Conservation (phyloP, 108 stramenopile species). For the Schizochytrium sp. region DNA sequence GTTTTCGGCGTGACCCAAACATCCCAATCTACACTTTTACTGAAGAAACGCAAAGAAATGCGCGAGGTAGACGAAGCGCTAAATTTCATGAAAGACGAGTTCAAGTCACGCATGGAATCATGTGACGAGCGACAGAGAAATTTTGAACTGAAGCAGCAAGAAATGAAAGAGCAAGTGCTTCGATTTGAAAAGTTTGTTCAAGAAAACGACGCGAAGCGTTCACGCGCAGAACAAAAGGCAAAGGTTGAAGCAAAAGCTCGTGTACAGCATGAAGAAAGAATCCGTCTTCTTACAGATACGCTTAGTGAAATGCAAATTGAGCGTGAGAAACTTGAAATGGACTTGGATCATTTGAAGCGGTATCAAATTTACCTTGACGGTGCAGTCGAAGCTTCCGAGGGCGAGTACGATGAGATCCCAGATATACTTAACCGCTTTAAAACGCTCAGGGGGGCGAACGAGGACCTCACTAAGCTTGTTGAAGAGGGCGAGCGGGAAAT, state of each 20-base stretch:
- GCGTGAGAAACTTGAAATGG: slow-evolving; percentile 60
- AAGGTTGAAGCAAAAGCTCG: slow-evolving; percentile 70
- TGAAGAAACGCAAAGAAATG: slow-evolving; percentile 80
- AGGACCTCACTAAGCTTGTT: slow-evolving; percentile 70
- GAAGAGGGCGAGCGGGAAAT: slow-evolving; percentile 66
- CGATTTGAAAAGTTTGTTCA: slow-evolving; percentile 81
- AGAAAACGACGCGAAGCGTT: slow-evolving; percentile 78
- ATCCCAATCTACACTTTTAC: slow-evolving; percentile 75
- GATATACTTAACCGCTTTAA: slow-evolving; percentile 71
- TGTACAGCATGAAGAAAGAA: slow-evolving; percentile 68
- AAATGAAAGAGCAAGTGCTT: slow-evolving; percentile 76
- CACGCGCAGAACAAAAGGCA: slow-evolving; percentile 75
- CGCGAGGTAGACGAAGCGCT: slow-evolving; percentile 77
- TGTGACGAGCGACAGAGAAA: slow-evolving; percentile 67
- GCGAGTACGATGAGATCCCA: slow-evolving; percentile 69
- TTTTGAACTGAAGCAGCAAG: slow-evolving; percentile 75
- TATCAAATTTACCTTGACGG: slow-evolving; percentile 73
- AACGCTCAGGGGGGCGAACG: slow-evolving; percentile 72
- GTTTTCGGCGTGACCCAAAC: slow-evolving; percentile 71
- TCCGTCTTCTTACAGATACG: slow-evolving; percentile 31
- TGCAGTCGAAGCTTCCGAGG: slow-evolving; percentile 71
- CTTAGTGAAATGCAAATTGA: slow-evolving; percentile 65
- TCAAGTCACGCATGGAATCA: slow-evolving; percentile 70
- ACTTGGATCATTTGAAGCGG: slow-evolving; percentile 65
- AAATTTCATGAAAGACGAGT: slow-evolving; percentile 78